Conservation (phyloP, 1,284 basidiomycete genomes). For the Moniliophthora roreri region DNA sequence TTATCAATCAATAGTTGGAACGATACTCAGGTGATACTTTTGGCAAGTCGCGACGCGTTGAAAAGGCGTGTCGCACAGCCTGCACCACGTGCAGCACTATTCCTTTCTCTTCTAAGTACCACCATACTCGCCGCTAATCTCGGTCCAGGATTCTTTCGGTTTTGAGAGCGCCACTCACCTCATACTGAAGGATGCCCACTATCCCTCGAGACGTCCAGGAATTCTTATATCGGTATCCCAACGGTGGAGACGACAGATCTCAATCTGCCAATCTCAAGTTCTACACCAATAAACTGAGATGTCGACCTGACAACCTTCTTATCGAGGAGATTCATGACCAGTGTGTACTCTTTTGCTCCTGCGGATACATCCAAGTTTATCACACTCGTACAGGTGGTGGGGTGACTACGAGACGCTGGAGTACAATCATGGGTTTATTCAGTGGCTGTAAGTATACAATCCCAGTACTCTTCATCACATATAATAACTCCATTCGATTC, state of each 20-base stretch:
- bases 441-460: slow-evolving; percentile 71
- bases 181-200: slow-evolving; percentile 12
- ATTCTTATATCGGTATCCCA: slow-evolving; percentile 65
- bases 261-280: slow-evolving; percentile 58
- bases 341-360: slow-evolving; percentile 30
- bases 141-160: no score
- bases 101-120: no score
- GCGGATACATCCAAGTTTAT: slow-evolving; percentile 5
- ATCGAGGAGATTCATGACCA: slow-evolving; percentile 65
- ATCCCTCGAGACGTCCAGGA: slow-evolving; percentile 58
- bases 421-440: slow-evolving; percentile 69
- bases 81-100: no score
- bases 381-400: slow-evolving; percentile 47
- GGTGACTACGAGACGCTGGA: slow-evolving; percentile 66
- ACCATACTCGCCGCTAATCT: no score
- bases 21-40: no score
- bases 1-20: no score
- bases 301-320: slow-evolving; percentile 58
- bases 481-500: no score
- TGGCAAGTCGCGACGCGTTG: no score
- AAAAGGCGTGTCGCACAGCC: no score
- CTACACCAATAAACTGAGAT: slow-evolving; percentile 57
- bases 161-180: no score
- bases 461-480: no score
- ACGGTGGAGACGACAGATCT: slow-evolving; percentile 35